Conservation (phyloP, 805 yeast species). For the Candida oleophila region DNA sequence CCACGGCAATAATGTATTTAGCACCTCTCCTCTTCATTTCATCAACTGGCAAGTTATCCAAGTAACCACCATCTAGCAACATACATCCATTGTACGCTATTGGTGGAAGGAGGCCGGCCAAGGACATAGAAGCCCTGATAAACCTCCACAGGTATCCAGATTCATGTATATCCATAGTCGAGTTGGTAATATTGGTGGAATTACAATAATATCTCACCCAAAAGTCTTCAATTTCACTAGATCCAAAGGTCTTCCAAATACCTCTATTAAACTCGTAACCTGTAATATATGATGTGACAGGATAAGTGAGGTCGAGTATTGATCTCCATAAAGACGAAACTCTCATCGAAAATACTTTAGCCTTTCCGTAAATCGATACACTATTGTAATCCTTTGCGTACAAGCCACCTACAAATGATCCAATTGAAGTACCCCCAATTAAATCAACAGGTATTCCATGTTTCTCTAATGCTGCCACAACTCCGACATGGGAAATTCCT, state of each 20-base stretch:
- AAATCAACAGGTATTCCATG: conserved; percentile 91
- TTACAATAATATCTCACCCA: conserved; percentile 90
- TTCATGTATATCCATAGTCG: conserved; percentile 91
- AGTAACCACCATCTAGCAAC: conserved; percentile 95
- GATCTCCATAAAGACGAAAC: conserved; percentile 85
- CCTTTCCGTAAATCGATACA: conserved; percentile 87
- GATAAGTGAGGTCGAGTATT: conserved; percentile 82
- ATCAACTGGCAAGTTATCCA: conserved; percentile 87
- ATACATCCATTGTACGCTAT: conserved; percentile 86
- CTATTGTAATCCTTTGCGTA: conserved; percentile 91
- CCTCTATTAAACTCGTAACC: conserved; percentile 98
- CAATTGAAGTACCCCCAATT: conserved; percentile 95
- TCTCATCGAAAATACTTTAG: conserved; percentile 82
- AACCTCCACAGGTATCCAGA: conserved; percentile 95
- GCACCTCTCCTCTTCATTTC: conserved; percentile 94
- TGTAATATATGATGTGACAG: conserved; percentile 90
- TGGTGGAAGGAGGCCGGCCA: conserved; percentile 91
- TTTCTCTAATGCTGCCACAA: conserved; percentile 86
- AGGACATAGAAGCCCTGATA: conserved; percentile 92
- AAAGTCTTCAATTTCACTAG: conserved; percentile 89
- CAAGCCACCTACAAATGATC: conserved; percentile 92
- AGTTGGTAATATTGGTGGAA: conserved; percentile 92
- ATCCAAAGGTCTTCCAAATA: conserved; percentile 95
- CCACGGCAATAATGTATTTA: conserved; percentile 82
- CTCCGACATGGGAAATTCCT: conserved; percentile 90